Evolutionary conservation across 1,284 basidiomycete species (phyloP).

Genomic region (Peniophora sp.): DNA sequence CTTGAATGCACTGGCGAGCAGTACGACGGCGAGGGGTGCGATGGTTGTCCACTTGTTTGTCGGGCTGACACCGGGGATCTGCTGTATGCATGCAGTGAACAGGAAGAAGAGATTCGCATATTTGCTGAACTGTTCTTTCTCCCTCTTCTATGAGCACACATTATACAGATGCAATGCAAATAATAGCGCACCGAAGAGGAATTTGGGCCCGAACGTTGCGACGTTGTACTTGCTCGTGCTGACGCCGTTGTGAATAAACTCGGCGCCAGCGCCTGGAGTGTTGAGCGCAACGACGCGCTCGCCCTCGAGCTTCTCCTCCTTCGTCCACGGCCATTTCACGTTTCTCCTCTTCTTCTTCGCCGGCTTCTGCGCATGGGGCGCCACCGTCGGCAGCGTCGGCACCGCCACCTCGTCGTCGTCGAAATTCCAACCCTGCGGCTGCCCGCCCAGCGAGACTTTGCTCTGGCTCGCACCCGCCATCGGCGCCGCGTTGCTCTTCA

Average conservation of each 20-base stretch:
- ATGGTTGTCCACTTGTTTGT: conserved; percentile 97
- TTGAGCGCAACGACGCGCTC: conserved; percentile 75
- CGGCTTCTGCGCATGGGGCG: conserved; percentile 9
- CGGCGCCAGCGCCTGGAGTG: conserved; percentile 49
- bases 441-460: conserved; percentile 32
- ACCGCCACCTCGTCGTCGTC: conserved; percentile 49
- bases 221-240: conserved; percentile 96
- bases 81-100: conserved; percentile 97
- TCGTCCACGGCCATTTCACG: conserved; percentile 78
- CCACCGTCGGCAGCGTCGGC: conserved; percentile 29
- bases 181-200: conserved; percentile 75
- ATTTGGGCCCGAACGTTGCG: conserved; percentile 88
- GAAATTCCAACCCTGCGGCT: conserved; percentile 64
- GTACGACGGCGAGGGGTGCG: conserved; percentile 81
- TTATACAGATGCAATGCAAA: background rate
- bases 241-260: conserved; percentile 80
- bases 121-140: conserved; percentile 92
- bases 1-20: conserved; percentile 95
- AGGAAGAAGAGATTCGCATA: conserved; percentile 99
- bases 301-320: conserved; percentile 47
- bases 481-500: conserved; percentile 47
- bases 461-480: conserved; percentile 48
- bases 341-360: conserved; percentile 20
- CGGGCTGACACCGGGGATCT: conserved; percentile 96
- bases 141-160: background rate